Conservation (phyloP, 2,329 filamentous ascomycete species). For the Xylaria sp. region DNA sequence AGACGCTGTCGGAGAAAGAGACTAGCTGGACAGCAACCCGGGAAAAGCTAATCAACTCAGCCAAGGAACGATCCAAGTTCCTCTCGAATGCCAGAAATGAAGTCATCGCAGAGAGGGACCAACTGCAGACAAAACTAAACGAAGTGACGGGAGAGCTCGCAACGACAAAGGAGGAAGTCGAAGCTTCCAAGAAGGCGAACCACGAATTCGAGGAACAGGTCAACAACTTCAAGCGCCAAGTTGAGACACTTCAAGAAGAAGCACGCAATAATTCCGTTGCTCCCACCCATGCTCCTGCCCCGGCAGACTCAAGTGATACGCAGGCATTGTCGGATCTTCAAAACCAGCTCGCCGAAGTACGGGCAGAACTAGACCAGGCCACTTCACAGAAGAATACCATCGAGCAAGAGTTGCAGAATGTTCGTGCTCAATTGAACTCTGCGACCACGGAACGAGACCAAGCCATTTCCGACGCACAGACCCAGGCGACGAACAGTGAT, state of each 20-base stretch:
- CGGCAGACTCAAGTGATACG: constrained; percentile 42
- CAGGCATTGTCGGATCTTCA: constrained; percentile 54
- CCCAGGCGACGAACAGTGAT: constrained; percentile 32
- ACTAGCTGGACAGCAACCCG: constrained; percentile 55
- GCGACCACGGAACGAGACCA: constrained; percentile 67
- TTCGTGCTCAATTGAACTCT: constrained; percentile 62
- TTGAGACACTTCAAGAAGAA: constrained; percentile 33
- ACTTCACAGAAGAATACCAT: constrained; percentile 69
- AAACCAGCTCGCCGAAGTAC: constrained; percentile 51
- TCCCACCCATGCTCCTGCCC: constrained; percentile 39
- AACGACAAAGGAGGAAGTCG: constrained; percentile 55
- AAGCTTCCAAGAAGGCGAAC: constrained; percentile 48
- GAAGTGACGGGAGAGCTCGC: constrained; percentile 45
- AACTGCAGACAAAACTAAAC: constrained; percentile 54
- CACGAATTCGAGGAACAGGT: constrained; percentile 46
- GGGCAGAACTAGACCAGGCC: constrained; percentile 66
- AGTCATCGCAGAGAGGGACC: constrained; percentile 53
- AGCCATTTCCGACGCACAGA: constrained; percentile 49
- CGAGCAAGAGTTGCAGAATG: constrained; percentile 61
- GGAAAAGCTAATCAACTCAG: constrained; percentile 61
- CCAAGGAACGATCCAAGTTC: constrained; percentile 62
- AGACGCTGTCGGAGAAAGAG: constrained; percentile 57
- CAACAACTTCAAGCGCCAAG: constrained; percentile 44
- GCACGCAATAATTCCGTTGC: constrained; percentile 43
- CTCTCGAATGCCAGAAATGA: constrained; percentile 48